phyloP scores from a whole-genome alignment of 768 basidiomycete species.

The Nidula microcarpa region DNA sequence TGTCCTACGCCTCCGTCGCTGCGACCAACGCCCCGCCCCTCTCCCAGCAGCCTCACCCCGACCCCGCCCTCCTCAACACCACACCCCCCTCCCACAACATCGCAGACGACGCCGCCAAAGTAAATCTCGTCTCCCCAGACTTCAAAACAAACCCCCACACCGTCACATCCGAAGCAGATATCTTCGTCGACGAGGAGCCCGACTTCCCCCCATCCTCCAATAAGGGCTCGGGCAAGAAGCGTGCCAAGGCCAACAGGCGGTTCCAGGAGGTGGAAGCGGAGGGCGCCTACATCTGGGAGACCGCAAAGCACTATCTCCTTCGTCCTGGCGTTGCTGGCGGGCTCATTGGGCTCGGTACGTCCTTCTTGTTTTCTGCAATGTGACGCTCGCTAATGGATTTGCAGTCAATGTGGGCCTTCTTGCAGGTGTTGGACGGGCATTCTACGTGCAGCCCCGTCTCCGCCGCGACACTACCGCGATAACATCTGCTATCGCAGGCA shows the following conservation, averaged over 20 bases:
- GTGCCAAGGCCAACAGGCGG: slow-evolving; percentile 25
- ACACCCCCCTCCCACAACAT: slow-evolving; percentile 32
- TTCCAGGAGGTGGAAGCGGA: slow-evolving; percentile 46
- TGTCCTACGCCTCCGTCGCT: slow-evolving; percentile 75
- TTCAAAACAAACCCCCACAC: slow-evolving; percentile 45
- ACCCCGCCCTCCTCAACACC: slow-evolving; percentile 61
- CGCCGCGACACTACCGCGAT: slow-evolving; percentile 55
- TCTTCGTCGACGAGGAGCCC: slow-evolving; percentile 6
- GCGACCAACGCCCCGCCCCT: slow-evolving; percentile 52
- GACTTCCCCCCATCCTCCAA: not conserved
- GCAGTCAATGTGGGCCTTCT: slow-evolving; percentile 72
- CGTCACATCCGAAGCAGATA: slow-evolving; percentile 16
- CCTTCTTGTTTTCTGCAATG: not conserved
- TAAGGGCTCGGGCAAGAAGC: slow-evolving; percentile 5
- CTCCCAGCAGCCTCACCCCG: slow-evolving; percentile 57
- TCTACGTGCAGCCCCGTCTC: slow-evolving; percentile 59
- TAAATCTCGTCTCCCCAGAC: slow-evolving; percentile 50
- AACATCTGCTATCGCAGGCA: slow-evolving; percentile 47
- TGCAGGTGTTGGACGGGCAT: slow-evolving; percentile 55
- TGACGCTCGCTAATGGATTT: not conserved
- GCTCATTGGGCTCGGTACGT: slow-evolving; percentile 63
- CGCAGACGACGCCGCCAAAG: slow-evolving; percentile 48
- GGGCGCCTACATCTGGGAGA: slow-evolving; percentile 47
- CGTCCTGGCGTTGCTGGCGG: slow-evolving; percentile 72
- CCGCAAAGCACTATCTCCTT: slow-evolving; percentile 51